These are phyloP conservation scores for Pythium brassicae DNA, from an alignment of 352 stramenopile species.

Conservation along the genomic window DNA sequence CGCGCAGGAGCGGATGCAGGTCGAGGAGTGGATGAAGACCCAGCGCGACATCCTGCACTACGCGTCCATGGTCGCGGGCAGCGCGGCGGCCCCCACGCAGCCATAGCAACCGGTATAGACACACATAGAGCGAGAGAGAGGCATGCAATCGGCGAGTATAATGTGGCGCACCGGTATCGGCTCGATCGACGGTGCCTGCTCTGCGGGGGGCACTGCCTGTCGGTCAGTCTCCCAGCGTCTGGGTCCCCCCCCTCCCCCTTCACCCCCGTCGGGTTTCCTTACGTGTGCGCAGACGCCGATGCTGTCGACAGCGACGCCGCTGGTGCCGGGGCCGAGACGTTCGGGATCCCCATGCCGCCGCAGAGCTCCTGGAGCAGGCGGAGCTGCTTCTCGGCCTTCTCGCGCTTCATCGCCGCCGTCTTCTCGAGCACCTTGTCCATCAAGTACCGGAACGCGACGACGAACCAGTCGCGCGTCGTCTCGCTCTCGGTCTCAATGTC, in stretches of 20 bases:
- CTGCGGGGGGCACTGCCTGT: no score
- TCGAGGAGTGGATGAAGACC: conserved; percentile 75
- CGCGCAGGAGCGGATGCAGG: conserved; percentile 48
- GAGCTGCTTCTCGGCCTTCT: conserved; percentile 73
- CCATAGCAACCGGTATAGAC: no score
- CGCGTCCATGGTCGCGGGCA: conserved; percentile 8
- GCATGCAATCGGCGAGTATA: not conserved
- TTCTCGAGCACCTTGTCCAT: conserved; percentile 85
- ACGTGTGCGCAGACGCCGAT: no score
- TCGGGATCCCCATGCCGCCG: conserved; percentile 17
- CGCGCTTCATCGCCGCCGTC: conserved; percentile 65
- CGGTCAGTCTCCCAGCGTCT: no score
- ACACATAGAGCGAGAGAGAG: no score
- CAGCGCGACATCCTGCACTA: conserved; percentile 58
- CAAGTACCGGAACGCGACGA: conserved; percentile 82
- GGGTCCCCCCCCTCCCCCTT: no score
- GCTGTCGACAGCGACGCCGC: not conserved
- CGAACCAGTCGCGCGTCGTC: conserved; percentile 78
- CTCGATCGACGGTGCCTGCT: no score
- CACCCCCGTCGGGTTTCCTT: no score
- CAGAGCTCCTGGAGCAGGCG: conserved; percentile 75
- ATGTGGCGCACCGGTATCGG: no score
- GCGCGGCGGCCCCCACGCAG: not conserved
- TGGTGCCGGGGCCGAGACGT: not conserved
- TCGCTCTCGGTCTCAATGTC: conserved; percentile 76